Evolutionary conservation across 176 grass and related monocot genomes (phyloP).

Genomic region (Pontederia crassipes): DNA sequence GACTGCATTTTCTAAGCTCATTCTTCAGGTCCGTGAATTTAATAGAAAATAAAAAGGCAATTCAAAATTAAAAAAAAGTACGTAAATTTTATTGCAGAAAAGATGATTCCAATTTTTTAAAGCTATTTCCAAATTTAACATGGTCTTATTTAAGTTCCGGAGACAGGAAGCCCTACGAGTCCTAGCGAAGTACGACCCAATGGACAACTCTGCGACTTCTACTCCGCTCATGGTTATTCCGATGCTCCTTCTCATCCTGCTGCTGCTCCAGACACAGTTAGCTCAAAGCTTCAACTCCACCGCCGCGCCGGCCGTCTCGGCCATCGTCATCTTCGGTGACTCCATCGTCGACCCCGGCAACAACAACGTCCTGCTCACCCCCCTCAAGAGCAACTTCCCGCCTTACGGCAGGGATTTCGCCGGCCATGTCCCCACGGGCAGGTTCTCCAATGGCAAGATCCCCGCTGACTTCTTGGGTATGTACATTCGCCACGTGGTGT

Average conservation of each 20-base stretch:
- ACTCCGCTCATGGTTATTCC: not conserved
- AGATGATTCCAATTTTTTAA: no score
- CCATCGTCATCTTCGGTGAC: conserved; percentile 62
- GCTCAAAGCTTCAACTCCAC: not conserved
- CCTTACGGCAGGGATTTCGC: conserved; percentile 56
- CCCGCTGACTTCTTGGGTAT: conserved; percentile 49
- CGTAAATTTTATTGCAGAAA: no score
- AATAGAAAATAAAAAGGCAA: no score
- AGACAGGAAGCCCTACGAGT: no score
- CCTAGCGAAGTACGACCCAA: no score
- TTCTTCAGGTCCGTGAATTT: no score
- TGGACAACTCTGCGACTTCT: not conserved
- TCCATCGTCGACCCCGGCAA: conserved; percentile 74
- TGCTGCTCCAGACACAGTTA: not conserved
- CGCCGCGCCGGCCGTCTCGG: conserved; percentile 22
- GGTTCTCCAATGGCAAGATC: conserved; percentile 75
- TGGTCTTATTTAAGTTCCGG: no score
- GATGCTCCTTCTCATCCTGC: not conserved
- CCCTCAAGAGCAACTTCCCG: conserved; percentile 55
- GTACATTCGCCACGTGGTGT: not conserved
- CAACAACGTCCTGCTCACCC: conserved; percentile 59
- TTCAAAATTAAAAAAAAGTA: no score
- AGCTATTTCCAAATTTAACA: no score
- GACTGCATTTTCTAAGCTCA: no score
- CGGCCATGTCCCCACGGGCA: conserved; percentile 43